Evolutionary conservation across 2,329 filamentous ascomycete genomes (phyloP).

Genomic region (Penicillium sp.): DNA sequence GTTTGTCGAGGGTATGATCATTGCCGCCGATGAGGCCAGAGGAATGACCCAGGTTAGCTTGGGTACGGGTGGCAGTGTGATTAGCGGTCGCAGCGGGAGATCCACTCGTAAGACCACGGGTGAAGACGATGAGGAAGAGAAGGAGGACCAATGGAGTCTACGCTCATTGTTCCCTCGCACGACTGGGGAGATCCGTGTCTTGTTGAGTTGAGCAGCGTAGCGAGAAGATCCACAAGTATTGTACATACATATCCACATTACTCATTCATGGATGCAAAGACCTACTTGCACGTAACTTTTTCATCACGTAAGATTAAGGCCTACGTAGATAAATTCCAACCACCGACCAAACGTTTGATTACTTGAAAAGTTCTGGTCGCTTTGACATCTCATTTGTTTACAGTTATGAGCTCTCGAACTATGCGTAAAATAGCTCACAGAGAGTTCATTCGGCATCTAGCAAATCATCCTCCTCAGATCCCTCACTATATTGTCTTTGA

Average conservation of each 20-base stretch:
- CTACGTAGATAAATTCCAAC: no score
- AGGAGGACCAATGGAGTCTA: conserved; percentile 40
- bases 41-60: conserved; percentile 36
- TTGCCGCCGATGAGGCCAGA: conserved; percentile 57
- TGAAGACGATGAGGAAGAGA: conserved; percentile 35
- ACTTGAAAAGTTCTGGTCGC: background rate
- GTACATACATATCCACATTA: background rate
- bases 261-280: no score
- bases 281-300: no score
- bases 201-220: conserved; percentile 53
- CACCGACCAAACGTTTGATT: background rate
- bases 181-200: conserved; percentile 62
- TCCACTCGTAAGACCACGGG: conserved; percentile 22
- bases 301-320: no score
- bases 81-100: conserved; percentile 21
- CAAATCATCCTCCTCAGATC: conserved; percentile 15
- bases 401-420: background rate
- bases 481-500: conserved; percentile 16
- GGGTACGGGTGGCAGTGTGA: conserved; percentile 24
- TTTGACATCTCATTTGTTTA: background rate
- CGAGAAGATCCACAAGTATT: background rate
- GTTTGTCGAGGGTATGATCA: conserved; percentile 62
- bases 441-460: background rate
- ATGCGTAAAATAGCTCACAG: background rate
- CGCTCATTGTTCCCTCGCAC: conserved; percentile 64